These are phyloP conservation scores for Hypoxylon sp. DNA, from an alignment of 2,329 filamentous ascomycete genomes.

Conservation along the genomic window DNA sequence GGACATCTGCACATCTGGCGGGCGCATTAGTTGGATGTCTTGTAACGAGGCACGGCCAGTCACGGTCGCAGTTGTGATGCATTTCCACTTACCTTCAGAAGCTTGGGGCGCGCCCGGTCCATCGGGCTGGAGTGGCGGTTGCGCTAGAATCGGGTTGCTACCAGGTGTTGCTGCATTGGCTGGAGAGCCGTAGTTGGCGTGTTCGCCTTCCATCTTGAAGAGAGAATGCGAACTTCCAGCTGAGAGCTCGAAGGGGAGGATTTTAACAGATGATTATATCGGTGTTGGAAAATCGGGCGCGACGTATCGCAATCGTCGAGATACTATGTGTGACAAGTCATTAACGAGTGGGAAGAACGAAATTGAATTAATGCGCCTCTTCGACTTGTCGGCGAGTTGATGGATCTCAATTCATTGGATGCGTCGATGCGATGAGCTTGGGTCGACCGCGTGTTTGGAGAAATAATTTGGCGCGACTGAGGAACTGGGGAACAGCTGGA, in stretches of 20 bases:
- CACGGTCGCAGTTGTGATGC: slow-evolving; percentile 23
- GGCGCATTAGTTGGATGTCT: slow-evolving; percentile 45
- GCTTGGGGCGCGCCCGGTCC: slow-evolving; percentile 56
- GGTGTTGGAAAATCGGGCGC: slow-evolving; percentile 37
- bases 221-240: slow-evolving; percentile 32
- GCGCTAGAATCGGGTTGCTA: slow-evolving; percentile 70
- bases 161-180: slow-evolving; percentile 69
- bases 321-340: slow-evolving; percentile 41
- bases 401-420: slow-evolving; percentile 40
- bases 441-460: slow-evolving; percentile 55
- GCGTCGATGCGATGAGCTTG: slow-evolving; percentile 47
- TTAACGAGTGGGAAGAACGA: slow-evolving; percentile 36
- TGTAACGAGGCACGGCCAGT: slow-evolving; percentile 14
- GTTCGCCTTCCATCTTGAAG: slow-evolving; percentile 71
- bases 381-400: slow-evolving; percentile 32
- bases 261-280: slow-evolving; percentile 4
- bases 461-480: slow-evolving; percentile 57
- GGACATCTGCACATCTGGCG: slow-evolving; percentile 74
- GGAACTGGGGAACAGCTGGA: slow-evolving; percentile 28
- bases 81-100: slow-evolving; percentile 62
- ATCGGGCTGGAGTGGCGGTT: slow-evolving; percentile 67
- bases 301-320: slow-evolving; percentile 41
- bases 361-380: slow-evolving; percentile 27
- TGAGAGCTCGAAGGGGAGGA: slow-evolving; percentile 22
- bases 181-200: slow-evolving; percentile 71